Evolutionary conservation across 2,329 filamentous ascomycete genomes (phyloP), one percentile per base, ranked within the genome.

Genomic region (Colletotrichum noveboracense): DNA sequence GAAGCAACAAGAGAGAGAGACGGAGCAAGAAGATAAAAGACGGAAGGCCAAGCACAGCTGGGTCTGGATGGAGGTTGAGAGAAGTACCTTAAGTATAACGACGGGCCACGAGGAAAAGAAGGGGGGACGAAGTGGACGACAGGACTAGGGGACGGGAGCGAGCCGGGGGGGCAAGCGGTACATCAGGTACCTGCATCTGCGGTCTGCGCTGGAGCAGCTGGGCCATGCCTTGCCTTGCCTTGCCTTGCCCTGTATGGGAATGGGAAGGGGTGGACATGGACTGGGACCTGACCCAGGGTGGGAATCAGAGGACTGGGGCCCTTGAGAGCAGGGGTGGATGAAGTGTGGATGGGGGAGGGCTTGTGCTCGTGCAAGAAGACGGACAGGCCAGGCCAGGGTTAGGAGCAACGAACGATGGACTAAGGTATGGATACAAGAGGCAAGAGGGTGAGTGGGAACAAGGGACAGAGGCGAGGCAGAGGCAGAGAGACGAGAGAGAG

Each of bases 71-170:
- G 58, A 75, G 73, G 73, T 73, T 75, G 64, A 73, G 73, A 58
- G 71, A 66, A 73, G 70, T 68, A 75, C 48, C 70, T 75, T 73
- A 73, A 68, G 70, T 75, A 75, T 64, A 75, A 73, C 70, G 58
- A 75, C 64, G 58, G 64, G 71, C 70, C 64, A 75, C 36, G 70
- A 73, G 48, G 65, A 64, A 68, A 58, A 61, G 30, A 61, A 75
- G 62, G 66, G 38, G 21, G 30, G 55, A 38, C 32, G 28, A 61
- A 61, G 66, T 32, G 66, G 66, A 43, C 38, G 66, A 48, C 32
- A 43, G 24, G 72, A 70, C 67, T 70, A 70, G 67, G 67, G 56
- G 56, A 62, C 67, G 67, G 67, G 67, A 70, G 56, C 67, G 56
- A 70, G 67, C 67, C 56, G 67, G 67, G 66, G 36, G 38, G 43